phyloP scores from a whole-genome alignment of 148 eudicot species.

The Chenopodium formosanum region DNA sequence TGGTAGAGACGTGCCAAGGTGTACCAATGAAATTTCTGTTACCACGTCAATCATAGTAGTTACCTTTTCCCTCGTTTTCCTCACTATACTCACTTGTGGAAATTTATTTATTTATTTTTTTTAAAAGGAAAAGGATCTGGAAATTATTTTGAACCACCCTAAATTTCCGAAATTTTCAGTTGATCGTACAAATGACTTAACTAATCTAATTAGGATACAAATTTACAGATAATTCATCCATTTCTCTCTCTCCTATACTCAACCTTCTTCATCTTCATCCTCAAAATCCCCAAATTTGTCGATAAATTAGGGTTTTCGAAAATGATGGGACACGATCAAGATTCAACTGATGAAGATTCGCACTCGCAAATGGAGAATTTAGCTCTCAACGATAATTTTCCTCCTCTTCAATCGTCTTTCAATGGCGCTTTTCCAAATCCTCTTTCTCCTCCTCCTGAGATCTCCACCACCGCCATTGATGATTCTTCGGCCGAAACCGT shows the following conservation, averaged over 20 bases:
- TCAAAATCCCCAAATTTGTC: conserved; percentile 12
- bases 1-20: background rate
- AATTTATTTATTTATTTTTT: too few relatives aligned
- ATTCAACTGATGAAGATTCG: conserved; percentile 24
- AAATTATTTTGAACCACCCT: background rate
- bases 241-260: background rate
- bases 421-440: conserved; percentile 28
- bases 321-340: conserved; percentile 37
- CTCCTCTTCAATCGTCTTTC: background rate
- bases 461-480: conserved; percentile 50
- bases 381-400: conserved; percentile 13
- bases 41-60: conserved; percentile 11
- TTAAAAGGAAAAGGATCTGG: background rate
- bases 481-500: conserved; percentile 28
- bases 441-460: conserved; percentile 44
- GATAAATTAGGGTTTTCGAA: conserved; percentile 12
- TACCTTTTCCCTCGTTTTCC: background rate
- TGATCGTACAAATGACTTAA: background rate
- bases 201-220: too few relatives aligned
- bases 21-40: conserved; percentile 15
- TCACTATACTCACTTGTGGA: too few relatives aligned
- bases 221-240: background rate
- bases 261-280: background rate
- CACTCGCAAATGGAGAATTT: conserved; percentile 30
- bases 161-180: background rate